Conservation (phyloP, 345 rosid species). For the Syzygium grande region DNA sequence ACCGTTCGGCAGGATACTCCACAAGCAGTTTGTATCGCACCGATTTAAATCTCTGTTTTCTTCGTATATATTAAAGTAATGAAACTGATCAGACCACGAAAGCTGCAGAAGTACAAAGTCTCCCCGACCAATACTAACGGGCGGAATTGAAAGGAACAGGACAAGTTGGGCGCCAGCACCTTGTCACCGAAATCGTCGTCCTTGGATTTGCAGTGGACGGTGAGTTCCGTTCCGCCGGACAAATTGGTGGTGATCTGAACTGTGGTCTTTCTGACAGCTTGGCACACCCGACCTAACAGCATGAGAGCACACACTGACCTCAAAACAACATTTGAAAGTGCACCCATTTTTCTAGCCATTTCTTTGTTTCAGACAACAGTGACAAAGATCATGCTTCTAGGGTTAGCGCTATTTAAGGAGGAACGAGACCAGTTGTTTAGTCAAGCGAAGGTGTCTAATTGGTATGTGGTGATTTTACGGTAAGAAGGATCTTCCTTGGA, state of each 20-base stretch:
- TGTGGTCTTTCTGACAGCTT: background rate
- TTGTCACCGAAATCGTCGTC: accelerated
- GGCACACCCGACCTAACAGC: background rate
- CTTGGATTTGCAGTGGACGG: background rate
- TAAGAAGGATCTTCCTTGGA: background rate
- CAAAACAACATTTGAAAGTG: background rate
- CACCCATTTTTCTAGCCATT: background rate
- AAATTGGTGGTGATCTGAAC: background rate
- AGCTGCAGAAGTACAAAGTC: background rate
- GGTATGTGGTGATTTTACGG: background rate
- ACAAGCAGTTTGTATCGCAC: background rate
- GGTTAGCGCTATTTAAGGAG: background rate
- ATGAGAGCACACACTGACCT: background rate
- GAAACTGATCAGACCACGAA: background rate
- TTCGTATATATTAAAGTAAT: background rate
- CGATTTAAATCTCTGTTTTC: background rate
- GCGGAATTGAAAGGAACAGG: background rate
- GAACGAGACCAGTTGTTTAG: background rate
- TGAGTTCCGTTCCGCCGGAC: background rate
- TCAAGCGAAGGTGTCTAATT: background rate
- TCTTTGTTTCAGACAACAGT: background rate
- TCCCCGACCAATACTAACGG: background rate
- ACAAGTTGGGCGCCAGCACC: accelerated
- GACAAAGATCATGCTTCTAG: background rate
- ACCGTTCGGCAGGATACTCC: background rate